Percentiles rank a stretch among this genome's conserved stretches.
Conservation (phyloP, 2,329 filamentous ascomycete genomes). For the Pyrenochaeta sp. region DNA sequence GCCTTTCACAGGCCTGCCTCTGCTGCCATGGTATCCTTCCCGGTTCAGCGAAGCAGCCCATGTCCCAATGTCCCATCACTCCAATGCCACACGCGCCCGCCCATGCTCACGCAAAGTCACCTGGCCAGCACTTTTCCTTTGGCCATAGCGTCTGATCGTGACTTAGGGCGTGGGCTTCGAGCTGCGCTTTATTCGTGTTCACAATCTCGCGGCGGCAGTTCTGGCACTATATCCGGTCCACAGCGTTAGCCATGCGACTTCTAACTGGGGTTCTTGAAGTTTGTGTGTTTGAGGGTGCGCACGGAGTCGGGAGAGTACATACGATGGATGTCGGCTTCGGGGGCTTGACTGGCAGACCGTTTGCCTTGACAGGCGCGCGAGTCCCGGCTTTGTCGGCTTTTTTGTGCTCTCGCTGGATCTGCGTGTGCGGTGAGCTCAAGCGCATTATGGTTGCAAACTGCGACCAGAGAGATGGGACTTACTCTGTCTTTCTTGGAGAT, state of each 20-base stretch:
- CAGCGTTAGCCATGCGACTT: conserved; percentile 10
- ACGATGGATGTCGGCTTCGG: conserved; percentile 62
- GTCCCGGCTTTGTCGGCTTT: conserved; percentile 64
- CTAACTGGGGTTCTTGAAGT: not conserved
- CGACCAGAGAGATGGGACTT: conserved; percentile 10
- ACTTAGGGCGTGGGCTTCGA: conserved; percentile 62
- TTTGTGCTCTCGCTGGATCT: conserved; percentile 64
- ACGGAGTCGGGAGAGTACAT: conserved; percentile 21
- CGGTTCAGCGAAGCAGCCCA: not conserved
- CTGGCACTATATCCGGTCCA: conserved; percentile 51
- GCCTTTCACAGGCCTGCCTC: no score
- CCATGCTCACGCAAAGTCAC: conserved; percentile 45
- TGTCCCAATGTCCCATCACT: not conserved
- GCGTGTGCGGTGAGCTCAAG: conserved; percentile 10
- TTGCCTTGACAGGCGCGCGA: conserved; percentile 62
- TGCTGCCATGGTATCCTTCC: no score
- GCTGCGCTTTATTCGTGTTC: conserved; percentile 61
- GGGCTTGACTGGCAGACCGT: conserved; percentile 64
- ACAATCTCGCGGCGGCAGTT: conserved; percentile 63
- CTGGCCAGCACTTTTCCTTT: conserved; percentile 68
- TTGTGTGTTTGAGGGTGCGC: conserved; percentile 5
- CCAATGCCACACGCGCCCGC: not conserved
- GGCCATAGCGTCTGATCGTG: conserved; percentile 61
- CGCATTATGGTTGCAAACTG: not conserved
- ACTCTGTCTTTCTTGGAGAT: conserved; percentile 60